A percentile compares a stretch with the other conserved stretches of the same genome.
These are phyloP conservation scores for Rubus parviflorus DNA, from an alignment of 306 rosid species.

Conservation along the genomic window DNA sequence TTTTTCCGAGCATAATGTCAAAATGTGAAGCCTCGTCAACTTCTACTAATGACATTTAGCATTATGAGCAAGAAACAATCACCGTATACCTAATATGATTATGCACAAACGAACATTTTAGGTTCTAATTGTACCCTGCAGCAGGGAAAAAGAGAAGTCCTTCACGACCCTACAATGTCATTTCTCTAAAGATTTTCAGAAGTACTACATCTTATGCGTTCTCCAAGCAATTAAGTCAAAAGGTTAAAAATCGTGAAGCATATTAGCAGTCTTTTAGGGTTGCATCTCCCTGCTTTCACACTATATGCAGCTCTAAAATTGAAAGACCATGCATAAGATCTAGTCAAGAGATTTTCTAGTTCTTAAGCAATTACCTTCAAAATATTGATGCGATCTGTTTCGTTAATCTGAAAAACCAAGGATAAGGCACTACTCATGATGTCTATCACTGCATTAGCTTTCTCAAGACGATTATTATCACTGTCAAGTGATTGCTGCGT, in stretches of 20 bases:
- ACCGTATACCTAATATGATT: background rate
- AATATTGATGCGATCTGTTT: constrained; percentile 90
- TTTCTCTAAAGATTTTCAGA: background rate
- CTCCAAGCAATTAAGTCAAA: background rate
- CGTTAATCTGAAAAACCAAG: constrained; percentile 80
- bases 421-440: constrained; percentile 85
- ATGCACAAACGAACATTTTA: background rate
- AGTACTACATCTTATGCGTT: background rate
- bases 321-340: constrained; percentile 11
- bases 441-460: constrained; percentile 93
- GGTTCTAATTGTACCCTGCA: background rate
- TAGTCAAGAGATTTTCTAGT: constrained; percentile 23
- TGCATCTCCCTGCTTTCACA: background rate
- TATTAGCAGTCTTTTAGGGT: background rate
- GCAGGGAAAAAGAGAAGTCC: background rate
- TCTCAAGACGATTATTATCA: constrained; percentile 73
- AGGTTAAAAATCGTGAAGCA: background rate
- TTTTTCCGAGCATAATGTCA: background rate
- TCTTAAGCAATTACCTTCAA: constrained; percentile 66
- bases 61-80: background rate
- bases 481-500: constrained; percentile 49
- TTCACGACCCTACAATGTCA: background rate
- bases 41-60: background rate
- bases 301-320: constrained; percentile 1
- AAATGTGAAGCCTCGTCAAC: background rate